Base-by-base conservation (phyloP, 2,329 filamentous ascomycete genomes). In the Fonsecaea pugnacius region DNA sequence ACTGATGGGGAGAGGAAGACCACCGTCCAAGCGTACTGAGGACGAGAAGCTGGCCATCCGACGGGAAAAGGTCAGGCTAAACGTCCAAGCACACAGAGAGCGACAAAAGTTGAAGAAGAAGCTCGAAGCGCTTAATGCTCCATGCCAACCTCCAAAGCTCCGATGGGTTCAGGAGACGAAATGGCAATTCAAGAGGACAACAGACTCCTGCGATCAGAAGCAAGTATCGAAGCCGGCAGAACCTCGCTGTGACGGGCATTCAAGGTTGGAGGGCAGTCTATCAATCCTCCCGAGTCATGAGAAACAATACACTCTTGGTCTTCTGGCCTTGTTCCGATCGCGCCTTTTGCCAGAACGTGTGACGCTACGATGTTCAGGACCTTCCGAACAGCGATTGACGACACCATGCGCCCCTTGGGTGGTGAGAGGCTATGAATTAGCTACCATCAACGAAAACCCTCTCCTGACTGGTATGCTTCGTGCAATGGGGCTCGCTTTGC, bases 61-160 rank as follows among this genome's bases (percentile, higher is more conserved):
- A 36, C 43, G 56, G 10, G 56, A 59, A 46, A 38, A 52, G 18
- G 57, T 52, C 57, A 59, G 57, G n/a, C n/a, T 59, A 12, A 59
- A 59, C 16, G 57, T 59, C 21, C 57, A 59, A 33, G 57, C 57
- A 10, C 57, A 59, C 50, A 46, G 46, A 16, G 40, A 52, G 33
- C 57, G 57, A 24, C 57, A 59, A 18, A 59, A 36, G 43, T 33
- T 46, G 43, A 59, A 59, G 57, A 59, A 59, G 40, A 32, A 18
- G 43, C 57, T 51, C 32, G 57, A 59, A 32, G 43, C 18, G 1
- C 57, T 59, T 46, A 30, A 52, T 18, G 14, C 21, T 16, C 57
- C 43, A 38, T 36, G 4, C 18, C 46, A 59, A 14, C 46, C 27
- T 30, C 27, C 57, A 12, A 51, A 27, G 12, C 24, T 59, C 32